phyloP scores from a whole-genome alignment of 2,329 filamentous ascomycete genomes.

The Lomentospora prolificans region DNA sequence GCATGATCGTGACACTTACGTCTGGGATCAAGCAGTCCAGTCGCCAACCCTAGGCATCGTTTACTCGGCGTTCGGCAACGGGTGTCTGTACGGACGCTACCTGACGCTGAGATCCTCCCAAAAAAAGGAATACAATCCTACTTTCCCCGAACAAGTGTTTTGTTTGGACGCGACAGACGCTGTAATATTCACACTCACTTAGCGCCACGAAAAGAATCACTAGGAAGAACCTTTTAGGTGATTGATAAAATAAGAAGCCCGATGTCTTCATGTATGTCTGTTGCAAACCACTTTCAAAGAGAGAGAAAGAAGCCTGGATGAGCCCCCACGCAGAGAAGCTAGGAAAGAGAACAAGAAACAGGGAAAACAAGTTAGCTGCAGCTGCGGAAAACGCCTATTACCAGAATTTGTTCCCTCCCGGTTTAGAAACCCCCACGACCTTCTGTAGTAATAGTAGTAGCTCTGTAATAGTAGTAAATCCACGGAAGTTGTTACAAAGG shows the following conservation, averaged over 20 bases:
- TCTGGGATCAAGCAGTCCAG: too few species aligned
- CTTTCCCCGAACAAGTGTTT: too few species aligned
- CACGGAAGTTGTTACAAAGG: neutral
- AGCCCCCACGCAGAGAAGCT: neutral
- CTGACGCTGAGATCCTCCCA: too few species aligned
- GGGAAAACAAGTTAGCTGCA: neutral
- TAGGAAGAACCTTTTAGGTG: too few species aligned
- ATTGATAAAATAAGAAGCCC: conserved; percentile 1
- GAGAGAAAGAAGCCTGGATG: neutral
- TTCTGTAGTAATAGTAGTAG: conserved; percentile 1
- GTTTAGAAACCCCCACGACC: neutral
- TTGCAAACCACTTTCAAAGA: neutral
- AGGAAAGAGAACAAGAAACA: neutral
- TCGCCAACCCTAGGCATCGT: too few species aligned
- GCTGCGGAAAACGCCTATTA: neutral
- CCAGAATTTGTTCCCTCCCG: neutral
- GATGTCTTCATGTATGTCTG: neutral
- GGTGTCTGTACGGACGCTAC: too few species aligned
- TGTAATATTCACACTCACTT: too few species aligned
- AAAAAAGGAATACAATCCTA: too few species aligned
- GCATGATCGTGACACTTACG: too few species aligned
- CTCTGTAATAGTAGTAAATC: neutral
- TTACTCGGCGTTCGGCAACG: too few species aligned
- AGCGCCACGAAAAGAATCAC: too few species aligned
- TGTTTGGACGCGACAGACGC: too few species aligned